Conservation (phyloP, 352 stramenopile genomes). For the Phytophthora kernoviae region DNA sequence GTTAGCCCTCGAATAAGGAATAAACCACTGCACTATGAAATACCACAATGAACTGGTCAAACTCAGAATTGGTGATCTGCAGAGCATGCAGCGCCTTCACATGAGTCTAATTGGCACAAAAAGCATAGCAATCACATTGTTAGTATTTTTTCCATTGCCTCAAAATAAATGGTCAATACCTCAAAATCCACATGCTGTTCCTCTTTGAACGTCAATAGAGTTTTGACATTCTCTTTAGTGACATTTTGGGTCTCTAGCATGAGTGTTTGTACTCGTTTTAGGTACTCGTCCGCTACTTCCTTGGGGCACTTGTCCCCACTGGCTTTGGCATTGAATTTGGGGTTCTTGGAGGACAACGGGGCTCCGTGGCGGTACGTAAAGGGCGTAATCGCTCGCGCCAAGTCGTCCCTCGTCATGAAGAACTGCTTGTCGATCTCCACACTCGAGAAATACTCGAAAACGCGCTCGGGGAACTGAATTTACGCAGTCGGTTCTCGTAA, state of each 20-base stretch:
- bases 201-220: conserved; percentile 60
- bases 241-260: conserved; percentile 60
- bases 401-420: conserved; percentile 85
- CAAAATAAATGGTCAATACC: conserved; percentile 11
- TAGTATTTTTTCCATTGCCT: neutral
- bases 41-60: conserved; percentile 76
- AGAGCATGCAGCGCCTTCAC: conserved; percentile 72
- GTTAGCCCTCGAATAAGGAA: too few relatives aligned
- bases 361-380: conserved; percentile 82
- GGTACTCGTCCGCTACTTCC: conserved; percentile 60
- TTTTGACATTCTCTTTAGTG: conserved; percentile 47
- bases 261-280: conserved; percentile 51
- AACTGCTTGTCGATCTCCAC: conserved; percentile 81
- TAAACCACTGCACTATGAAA: neutral
- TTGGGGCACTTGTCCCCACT: conserved; percentile 47
- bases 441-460: conserved; percentile 92
- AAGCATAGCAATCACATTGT: neutral
- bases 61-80: conserved; percentile 84
- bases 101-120: conserved; percentile 53
- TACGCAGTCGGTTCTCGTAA: conserved; percentile 90
- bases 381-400: conserved; percentile 82
- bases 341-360: conserved; percentile 78
- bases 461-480: conserved; percentile 84
- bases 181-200: conserved; percentile 78
- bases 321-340: conserved; percentile 81